phyloP scores from a whole-genome alignment of 1,284 basidiomycete genomes.

The Sphaerobolus stellatus region DNA sequence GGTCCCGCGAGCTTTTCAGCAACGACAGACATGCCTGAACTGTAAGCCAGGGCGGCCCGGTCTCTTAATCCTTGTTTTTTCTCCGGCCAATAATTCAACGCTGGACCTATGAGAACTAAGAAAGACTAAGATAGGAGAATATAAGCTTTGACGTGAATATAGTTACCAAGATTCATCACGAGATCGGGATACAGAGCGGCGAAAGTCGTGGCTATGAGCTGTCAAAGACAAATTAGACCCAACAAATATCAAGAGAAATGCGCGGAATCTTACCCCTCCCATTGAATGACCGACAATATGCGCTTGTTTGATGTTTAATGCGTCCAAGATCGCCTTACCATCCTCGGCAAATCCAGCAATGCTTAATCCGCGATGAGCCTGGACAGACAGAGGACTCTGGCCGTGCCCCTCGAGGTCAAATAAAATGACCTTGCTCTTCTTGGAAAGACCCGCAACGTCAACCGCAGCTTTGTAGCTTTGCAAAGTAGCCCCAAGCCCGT shows the following conservation, averaged over 20 bases:
- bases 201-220: neutral
- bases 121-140: neutral
- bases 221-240: neutral
- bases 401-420: slow-evolving; percentile 22
- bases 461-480: slow-evolving; percentile 17
- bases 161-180: slow-evolving; percentile 1
- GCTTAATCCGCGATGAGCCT: slow-evolving; percentile 1
- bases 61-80: slow-evolving; percentile 6
- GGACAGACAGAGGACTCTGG: slow-evolving; percentile 8
- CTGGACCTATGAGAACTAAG: slow-evolving; percentile 8
- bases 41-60: slow-evolving; percentile 6
- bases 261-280: slow-evolving; percentile 1
- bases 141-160: too few species aligned
- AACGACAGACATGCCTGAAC: slow-evolving; percentile 14
- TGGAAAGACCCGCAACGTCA: slow-evolving; percentile 3
- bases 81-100: too few species aligned
- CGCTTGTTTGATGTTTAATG: neutral
- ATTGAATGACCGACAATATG: slow-evolving; percentile 2
- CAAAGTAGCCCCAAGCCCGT: slow-evolving; percentile 21
- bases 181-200: neutral
- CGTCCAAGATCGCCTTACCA: slow-evolving; percentile 9
- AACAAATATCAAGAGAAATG: neutral
- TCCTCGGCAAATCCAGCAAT: slow-evolving; percentile 14
- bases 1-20: slow-evolving; percentile 11
- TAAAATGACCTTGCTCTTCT: slow-evolving; percentile 11